phyloP scores from a whole-genome alignment of 768 basidiomycete species.

The Naganishia onofrii region DNA sequence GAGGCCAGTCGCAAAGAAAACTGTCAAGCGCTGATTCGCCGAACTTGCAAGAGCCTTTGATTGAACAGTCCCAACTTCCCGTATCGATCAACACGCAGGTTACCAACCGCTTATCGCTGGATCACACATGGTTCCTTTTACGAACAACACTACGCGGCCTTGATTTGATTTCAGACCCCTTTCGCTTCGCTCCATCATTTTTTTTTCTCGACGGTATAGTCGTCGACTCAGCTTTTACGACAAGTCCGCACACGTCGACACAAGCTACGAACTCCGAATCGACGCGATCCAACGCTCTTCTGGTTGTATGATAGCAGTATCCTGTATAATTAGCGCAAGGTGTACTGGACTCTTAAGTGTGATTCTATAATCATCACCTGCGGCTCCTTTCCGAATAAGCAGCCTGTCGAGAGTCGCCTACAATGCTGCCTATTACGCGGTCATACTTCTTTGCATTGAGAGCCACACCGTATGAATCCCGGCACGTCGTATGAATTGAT shows the following conservation, averaged over 20 bases:
- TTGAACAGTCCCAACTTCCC: not conserved
- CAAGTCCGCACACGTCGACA: too few species aligned
- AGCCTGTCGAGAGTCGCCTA: too few species aligned
- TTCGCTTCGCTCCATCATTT: conserved; percentile 17
- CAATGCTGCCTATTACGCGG: too few species aligned
- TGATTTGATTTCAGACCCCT: not conserved
- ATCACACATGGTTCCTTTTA: not conserved
- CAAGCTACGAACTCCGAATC: not conserved
- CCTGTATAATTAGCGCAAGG: not conserved
- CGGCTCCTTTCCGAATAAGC: not conserved
- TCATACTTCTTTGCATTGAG: too few species aligned
- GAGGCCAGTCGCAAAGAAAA: conserved; percentile 11
- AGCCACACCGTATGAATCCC: too few species aligned
- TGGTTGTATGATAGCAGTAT: conserved; percentile 3
- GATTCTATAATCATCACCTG: not conserved
- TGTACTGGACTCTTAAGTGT: not conserved
- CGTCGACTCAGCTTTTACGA: not conserved
- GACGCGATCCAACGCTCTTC: not conserved
- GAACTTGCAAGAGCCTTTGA: not conserved
- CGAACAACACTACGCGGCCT: not conserved
- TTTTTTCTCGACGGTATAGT: not conserved
- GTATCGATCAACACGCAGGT: too few species aligned
- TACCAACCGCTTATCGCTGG: too few species aligned
- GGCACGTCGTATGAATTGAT: not conserved
- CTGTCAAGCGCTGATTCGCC: not conserved